Evolutionary conservation across 2,329 filamentous ascomycete genomes (phyloP).

Genomic region (Neofusicoccum sp.): DNA sequence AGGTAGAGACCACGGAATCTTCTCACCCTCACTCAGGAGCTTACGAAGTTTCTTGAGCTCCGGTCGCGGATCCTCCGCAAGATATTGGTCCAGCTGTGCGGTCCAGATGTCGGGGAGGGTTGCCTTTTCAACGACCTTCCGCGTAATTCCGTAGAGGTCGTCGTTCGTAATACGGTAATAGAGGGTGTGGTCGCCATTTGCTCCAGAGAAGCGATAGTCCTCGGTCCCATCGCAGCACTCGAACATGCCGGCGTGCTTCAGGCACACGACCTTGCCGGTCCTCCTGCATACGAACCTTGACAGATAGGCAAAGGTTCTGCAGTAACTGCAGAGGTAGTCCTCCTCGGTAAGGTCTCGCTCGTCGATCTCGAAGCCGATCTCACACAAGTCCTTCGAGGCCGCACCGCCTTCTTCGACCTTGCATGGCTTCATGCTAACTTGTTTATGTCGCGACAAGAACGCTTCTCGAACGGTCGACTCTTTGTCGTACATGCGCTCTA

Average conservation of each 20-base stretch:
- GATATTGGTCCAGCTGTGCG: constrained; percentile 79
- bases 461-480: constrained; percentile 67
- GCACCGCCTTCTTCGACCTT: not conserved
- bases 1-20: constrained; percentile 85
- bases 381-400: constrained; percentile 27
- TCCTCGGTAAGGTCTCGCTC: constrained; percentile 81
- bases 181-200: constrained; percentile 63
- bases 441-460: constrained; percentile 33
- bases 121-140: constrained; percentile 83
- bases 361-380: constrained; percentile 34
- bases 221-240: constrained; percentile 74
- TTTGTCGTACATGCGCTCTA: constrained; percentile 73
- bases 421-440: constrained; percentile 8
- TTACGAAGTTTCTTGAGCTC: constrained; percentile 81
- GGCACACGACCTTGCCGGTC: constrained; percentile 77
- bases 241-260: constrained; percentile 75
- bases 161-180: constrained; percentile 75
- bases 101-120: constrained; percentile 84
- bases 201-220: constrained; percentile 61
- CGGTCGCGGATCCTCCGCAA: constrained; percentile 81
- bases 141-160: constrained; percentile 62
- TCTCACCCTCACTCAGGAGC: constrained; percentile 88
- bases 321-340: constrained; percentile 86
- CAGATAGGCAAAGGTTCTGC: constrained; percentile 88
- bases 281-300: constrained; percentile 85